phyloP scores from a whole-genome alignment of 108 stramenopile genomes.

The Thalassiosira profunda region DNA sequence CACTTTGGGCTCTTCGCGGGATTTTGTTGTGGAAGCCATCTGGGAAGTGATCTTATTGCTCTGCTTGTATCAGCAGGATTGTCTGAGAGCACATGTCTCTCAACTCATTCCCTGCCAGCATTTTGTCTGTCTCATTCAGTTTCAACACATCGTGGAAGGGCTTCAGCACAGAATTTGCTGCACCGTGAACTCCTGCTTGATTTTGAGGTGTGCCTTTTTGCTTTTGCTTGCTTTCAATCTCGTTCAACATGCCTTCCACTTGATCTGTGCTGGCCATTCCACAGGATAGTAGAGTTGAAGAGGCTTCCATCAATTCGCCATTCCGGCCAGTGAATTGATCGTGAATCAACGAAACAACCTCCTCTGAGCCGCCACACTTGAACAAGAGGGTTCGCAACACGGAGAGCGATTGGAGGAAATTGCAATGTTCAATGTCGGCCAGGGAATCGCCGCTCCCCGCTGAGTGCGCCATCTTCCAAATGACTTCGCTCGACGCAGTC shows the following conservation, averaged over 20 bases:
- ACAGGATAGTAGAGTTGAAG: not conserved
- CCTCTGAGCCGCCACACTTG: slow-evolving; percentile 26
- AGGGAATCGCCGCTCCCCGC: not conserved
- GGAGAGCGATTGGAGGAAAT: slow-evolving; percentile 39
- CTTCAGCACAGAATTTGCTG: slow-evolving; percentile 11
- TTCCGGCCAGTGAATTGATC: no score
- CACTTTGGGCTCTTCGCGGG: no score
- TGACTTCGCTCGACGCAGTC: not conserved
- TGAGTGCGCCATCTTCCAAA: not conserved
- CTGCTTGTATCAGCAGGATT: not conserved
- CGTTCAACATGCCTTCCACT: slow-evolving; percentile 20
- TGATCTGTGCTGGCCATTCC: slow-evolving; percentile 6
- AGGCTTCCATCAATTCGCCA: not conserved
- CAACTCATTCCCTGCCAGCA: not conserved
- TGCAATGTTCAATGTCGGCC: slow-evolving; percentile 31
- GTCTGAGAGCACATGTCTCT: slow-evolving; percentile 17
- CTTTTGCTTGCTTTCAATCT: not conserved
- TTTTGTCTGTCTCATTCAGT: not conserved
- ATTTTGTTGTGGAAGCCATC: no score
- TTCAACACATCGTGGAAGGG: slow-evolving; percentile 17
- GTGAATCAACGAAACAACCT: slow-evolving; percentile 8
- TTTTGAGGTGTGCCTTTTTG: not conserved
- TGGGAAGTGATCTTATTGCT: no score
- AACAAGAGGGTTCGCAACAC: slow-evolving; percentile 28
- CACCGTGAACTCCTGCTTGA: not conserved